Evolutionary conservation across 768 basidiomycete genomes (phyloP).

Genomic region (Aureoboletus auriporus): DNA sequence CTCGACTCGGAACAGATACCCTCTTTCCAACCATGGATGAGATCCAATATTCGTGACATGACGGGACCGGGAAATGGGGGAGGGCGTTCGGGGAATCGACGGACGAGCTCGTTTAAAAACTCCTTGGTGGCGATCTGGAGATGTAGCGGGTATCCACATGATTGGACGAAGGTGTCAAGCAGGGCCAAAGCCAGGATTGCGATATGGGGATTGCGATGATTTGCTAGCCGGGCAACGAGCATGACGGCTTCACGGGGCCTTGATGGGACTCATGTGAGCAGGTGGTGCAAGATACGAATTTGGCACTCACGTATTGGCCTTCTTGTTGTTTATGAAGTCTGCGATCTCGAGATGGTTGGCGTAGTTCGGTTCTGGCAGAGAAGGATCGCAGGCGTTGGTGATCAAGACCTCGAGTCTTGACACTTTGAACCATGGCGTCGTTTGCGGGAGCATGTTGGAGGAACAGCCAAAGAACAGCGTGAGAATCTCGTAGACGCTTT

Average conservation of each 20-base stretch:
- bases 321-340: slow-evolving; percentile 90
- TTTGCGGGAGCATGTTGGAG: slow-evolving; percentile 45
- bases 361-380: slow-evolving; percentile 86
- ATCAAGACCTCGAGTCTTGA: slow-evolving; percentile 70
- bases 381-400: slow-evolving; percentile 83
- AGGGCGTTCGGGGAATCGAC: slow-evolving; percentile 95
- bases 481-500: neutral
- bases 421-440: slow-evolving; percentile 49
- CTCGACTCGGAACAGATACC: slow-evolving; percentile 83
- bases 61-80: slow-evolving; percentile 92
- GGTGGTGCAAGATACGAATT: neutral
- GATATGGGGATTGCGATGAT: slow-evolving; percentile 91
- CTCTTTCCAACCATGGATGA: slow-evolving; percentile 94
- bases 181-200: slow-evolving; percentile 82
- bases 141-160: slow-evolving; percentile 96
- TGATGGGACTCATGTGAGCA: no score
- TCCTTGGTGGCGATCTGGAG: slow-evolving; percentile 97
- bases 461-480: neutral
- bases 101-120: slow-evolving; percentile 96
- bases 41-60: slow-evolving; percentile 90
- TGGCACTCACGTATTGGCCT: slow-evolving; percentile 83
- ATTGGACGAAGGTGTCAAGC: slow-evolving; percentile 88
- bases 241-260: slow-evolving; percentile 93
- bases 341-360: slow-evolving; percentile 90
- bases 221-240: slow-evolving; percentile 76